Evolutionary conservation across 495 filamentous ascomycete species (phyloP).

Genomic region (Xanthoparmelia taractica): DNA sequence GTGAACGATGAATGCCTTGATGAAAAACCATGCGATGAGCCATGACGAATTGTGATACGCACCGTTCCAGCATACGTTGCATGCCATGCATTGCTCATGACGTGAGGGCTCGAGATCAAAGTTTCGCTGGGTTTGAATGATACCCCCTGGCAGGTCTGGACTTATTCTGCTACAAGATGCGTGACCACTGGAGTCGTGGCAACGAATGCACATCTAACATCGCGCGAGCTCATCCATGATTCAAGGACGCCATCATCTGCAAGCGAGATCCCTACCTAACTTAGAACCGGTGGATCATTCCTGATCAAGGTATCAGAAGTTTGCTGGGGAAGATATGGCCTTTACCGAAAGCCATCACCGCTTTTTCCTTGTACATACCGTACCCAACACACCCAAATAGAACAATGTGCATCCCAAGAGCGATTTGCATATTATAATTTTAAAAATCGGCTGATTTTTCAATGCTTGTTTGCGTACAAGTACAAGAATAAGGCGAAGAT

Average conservation of each 20-base stretch:
- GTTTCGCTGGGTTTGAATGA: not conserved
- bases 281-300: too few species aligned
- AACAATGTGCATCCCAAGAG: not conserved
- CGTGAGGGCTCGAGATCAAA: not conserved
- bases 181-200: too few species aligned
- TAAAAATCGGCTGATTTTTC: not conserved
- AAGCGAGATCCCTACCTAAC: too few species aligned
- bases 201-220: too few species aligned
- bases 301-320: too few species aligned
- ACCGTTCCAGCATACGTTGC: not conserved
- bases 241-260: too few species aligned
- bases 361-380: not conserved
- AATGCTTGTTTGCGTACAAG: not conserved
- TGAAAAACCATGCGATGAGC: slow-evolving; percentile 6
- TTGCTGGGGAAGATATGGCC: not conserved
- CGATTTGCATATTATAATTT: not conserved
- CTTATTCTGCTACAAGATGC: too few species aligned
- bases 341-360: not conserved
- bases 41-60: not conserved
- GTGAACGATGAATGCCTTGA: slow-evolving; percentile 10
- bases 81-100: too few species aligned
- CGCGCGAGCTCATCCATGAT: too few species aligned
- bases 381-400: not conserved
- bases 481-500: not conserved
- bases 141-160: not conserved